These are phyloP conservation scores for Solanum pennellii DNA, from an alignment of 257 asterid species.

Conservation along the genomic window DNA sequence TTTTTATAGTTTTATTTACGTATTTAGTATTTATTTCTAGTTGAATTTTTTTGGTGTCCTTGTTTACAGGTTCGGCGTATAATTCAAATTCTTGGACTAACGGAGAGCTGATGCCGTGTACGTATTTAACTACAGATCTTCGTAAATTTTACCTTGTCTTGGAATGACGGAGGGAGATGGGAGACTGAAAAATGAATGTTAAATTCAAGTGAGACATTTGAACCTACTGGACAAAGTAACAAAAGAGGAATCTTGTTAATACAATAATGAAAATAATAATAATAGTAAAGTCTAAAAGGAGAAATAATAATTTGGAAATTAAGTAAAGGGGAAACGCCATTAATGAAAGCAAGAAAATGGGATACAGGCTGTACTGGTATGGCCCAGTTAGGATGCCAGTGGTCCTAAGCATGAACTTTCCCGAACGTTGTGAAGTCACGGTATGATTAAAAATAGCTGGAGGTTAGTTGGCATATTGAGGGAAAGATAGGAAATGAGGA, in stretches of 20 bases:
- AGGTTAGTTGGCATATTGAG: not conserved
- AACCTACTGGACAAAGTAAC: not conserved
- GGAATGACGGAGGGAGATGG: not conserved
- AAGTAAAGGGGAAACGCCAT: not conserved
- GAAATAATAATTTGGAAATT: not conserved
- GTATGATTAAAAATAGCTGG: not conserved
- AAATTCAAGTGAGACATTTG: not conserved
- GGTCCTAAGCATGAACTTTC: not conserved
- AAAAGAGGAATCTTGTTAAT: not conserved
- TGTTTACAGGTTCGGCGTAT: not conserved
- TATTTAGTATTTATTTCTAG: not conserved
- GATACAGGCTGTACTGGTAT: not conserved
- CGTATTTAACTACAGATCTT: not conserved
- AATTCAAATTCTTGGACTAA: not conserved
- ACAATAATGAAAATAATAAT: not conserved
- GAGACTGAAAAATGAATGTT: not conserved
- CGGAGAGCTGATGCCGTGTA: not conserved
- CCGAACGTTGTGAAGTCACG: not conserved
- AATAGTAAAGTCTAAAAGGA: not conserved
- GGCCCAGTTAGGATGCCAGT: not conserved
- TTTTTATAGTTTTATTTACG: not conserved
- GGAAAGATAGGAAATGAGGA: not conserved
- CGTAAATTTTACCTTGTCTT: not conserved
- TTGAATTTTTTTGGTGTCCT: not conserved
- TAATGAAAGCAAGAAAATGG: not conserved